Conservation (phyloP, 192 early-diverging fungal species). For the Coemansia aciculifera region DNA sequence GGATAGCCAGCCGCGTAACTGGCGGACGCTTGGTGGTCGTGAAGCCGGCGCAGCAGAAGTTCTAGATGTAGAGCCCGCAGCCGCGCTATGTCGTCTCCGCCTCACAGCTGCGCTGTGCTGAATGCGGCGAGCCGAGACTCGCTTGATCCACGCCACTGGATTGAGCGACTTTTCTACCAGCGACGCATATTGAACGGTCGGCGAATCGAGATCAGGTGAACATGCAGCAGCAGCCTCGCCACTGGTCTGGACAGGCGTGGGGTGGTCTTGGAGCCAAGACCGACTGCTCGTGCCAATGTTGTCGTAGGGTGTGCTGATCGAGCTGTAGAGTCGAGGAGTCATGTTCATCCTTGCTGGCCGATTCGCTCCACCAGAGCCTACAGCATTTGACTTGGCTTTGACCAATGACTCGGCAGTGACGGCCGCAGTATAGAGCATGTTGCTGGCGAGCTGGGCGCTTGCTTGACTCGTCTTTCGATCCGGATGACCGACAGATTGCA, state of each 20-base stretch:
- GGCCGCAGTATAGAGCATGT: not conserved
- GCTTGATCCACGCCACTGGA: conserved; percentile 46
- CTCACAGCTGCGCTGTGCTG: conserved; percentile 11
- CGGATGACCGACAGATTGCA: not conserved
- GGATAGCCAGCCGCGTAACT: conserved; percentile 39
- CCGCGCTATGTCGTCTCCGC: conserved; percentile 8
- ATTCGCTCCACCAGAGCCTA: not conserved
- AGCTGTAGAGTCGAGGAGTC: conserved; percentile 33
- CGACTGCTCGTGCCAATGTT: conserved; percentile 22
- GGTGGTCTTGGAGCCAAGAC: conserved; percentile 39
- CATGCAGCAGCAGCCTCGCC: not conserved
- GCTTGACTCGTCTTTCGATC: not conserved
- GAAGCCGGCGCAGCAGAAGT: not conserved
- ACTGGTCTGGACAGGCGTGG: conserved; percentile 8
- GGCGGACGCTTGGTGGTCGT: conserved; percentile 18
- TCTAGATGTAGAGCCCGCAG: not conserved
- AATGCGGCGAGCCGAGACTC: conserved; percentile 33
- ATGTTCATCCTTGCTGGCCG: not conserved
- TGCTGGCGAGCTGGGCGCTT: not conserved
- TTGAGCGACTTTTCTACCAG: conserved; percentile 44
- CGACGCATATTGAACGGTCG: conserved; percentile 13
- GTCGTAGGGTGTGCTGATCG: conserved; percentile 40
- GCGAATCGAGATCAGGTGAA: not conserved
- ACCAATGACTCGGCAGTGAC: not conserved
- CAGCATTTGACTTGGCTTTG: conserved; percentile 1